Evolutionary conservation across 148 eudicot species (phyloP).

Genomic region (Selenicereus undatus): DNA sequence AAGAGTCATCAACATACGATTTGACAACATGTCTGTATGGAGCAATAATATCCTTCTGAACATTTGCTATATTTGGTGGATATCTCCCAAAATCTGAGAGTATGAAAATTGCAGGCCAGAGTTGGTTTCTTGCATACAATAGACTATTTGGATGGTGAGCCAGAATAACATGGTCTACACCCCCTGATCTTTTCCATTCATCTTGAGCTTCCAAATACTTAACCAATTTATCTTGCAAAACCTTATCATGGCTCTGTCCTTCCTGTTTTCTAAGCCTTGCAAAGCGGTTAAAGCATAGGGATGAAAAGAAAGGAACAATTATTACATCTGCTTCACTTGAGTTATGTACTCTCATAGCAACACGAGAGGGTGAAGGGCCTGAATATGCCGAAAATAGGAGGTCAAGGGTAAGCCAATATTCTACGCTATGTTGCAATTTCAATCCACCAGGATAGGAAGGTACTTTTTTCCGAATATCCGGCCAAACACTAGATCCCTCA

Average conservation of each 20-base stretch:
- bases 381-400: constrained; percentile 66
- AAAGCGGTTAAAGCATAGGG: constrained; percentile 63
- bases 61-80: constrained; percentile 84
- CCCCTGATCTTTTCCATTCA: constrained; percentile 88
- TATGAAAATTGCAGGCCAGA: constrained; percentile 84
- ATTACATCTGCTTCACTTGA: constrained; percentile 90
- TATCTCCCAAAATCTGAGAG: constrained; percentile 97
- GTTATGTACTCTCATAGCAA: constrained; percentile 68
- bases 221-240: constrained; percentile 68
- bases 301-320: constrained; percentile 94
- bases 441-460: constrained; percentile 89
- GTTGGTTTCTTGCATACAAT: constrained; percentile 67
- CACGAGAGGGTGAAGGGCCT: constrained; percentile 34
- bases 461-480: constrained; percentile 55
- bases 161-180: constrained; percentile 71
- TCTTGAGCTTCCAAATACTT: constrained; percentile 55
- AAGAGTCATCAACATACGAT: constrained; percentile 56
- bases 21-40: constrained; percentile 80
- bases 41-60: constrained; percentile 91
- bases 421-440: constrained; percentile 92
- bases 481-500: constrained; percentile 61
- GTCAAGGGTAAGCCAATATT: constrained; percentile 94
- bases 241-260: constrained; percentile 42
- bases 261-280: constrained; percentile 46
- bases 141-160: constrained; percentile 98